A percentile compares a stretch with the other conserved stretches of the same genome.
These are phyloP conservation scores for Paragyromitra xinjiangensis DNA, from an alignment of 495 filamentous ascomycete genomes.

Conservation along the genomic window DNA sequence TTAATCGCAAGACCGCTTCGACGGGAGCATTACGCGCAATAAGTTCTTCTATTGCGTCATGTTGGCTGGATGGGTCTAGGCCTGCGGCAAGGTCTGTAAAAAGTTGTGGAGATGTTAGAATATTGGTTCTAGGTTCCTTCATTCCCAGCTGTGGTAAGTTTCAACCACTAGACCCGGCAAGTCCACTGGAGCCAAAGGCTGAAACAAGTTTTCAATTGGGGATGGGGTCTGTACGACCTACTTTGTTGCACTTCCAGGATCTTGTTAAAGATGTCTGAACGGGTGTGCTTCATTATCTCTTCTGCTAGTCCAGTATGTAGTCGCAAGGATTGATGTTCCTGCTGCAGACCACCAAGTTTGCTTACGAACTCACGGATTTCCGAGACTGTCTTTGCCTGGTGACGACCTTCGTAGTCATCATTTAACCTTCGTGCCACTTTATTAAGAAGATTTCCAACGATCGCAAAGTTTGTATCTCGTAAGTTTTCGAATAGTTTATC, in stretches of 20 bases:
- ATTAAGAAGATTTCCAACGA: conserved; percentile 86
- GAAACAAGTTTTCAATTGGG: conserved; percentile 22
- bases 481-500: conserved; percentile 90
- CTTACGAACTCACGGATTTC: conserved; percentile 93
- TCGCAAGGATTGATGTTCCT: conserved; percentile 89
- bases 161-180: conserved; percentile 14
- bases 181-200: conserved; percentile 12
- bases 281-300: conserved; percentile 91
- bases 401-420: conserved; percentile 87
- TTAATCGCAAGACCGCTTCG: conserved; percentile 78
- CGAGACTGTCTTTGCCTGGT: conserved; percentile 83
- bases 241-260: conserved; percentile 92
- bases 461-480: conserved; percentile 92
- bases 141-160: conserved; percentile 28
- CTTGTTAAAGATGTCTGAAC: conserved; percentile 85
- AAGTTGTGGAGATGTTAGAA: conserved; percentile 23
- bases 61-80: conserved; percentile 84
- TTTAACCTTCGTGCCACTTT: conserved; percentile 89
- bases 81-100: conserved; percentile 78
- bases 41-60: conserved; percentile 90
- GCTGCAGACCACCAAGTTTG: conserved; percentile 89
- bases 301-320: conserved; percentile 91
- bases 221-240: conserved; percentile 27
- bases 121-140: conserved; percentile 11
- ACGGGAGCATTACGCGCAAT: conserved; percentile 85